Conservation (phyloP, 1,284 basidiomycete genomes). For the Leccinum glutinopallens region DNA sequence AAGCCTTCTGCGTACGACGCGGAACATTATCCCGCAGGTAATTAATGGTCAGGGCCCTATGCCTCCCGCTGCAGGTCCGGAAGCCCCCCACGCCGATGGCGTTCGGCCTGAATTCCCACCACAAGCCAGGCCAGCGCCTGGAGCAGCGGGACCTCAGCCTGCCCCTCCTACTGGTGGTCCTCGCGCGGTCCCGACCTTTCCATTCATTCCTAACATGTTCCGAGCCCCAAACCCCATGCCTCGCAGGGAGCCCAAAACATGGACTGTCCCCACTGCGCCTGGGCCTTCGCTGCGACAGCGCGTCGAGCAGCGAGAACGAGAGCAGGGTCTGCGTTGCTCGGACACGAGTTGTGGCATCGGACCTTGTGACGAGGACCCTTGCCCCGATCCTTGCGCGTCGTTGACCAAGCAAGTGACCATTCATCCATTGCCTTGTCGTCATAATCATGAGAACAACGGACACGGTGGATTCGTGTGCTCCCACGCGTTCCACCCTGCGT, state of each 20-base stretch:
- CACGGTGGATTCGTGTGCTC: conserved; percentile 44
- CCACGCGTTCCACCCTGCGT: conserved; percentile 70
- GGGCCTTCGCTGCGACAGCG: conserved; percentile 68
- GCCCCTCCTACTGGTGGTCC: conserved; percentile 8
- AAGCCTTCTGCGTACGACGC: conserved; percentile 28
- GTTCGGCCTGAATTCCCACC: conserved; percentile 13
- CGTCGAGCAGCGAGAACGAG: conserved; percentile 67
- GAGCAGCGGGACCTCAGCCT: conserved; percentile 12
- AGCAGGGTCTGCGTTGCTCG: conserved; percentile 66
- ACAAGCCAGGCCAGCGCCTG: conserved; percentile 13
- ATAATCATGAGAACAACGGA: conserved; percentile 1
- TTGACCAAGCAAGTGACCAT: conserved; percentile 50
- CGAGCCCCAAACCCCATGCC: conserved; percentile 35
- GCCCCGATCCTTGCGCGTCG: conserved; percentile 36
- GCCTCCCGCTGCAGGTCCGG: conserved; percentile 4
- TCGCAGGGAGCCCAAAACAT: conserved; percentile 38
- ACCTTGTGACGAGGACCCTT: conserved; percentile 74
- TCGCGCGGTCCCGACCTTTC: conserved; percentile 23
- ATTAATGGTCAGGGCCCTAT: conserved; percentile 20
- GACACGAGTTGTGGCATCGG: conserved; percentile 73
- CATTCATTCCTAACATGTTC: conserved; percentile 27
- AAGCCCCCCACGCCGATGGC: conserved; percentile 7
- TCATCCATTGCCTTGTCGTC: conserved; percentile 24
- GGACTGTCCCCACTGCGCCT: conserved; percentile 55
- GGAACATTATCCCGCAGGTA: conserved; percentile 29